Evolutionary conservation across 805 yeast species (phyloP).

Genomic region (Metahyphopichia silvanorum): DNA sequence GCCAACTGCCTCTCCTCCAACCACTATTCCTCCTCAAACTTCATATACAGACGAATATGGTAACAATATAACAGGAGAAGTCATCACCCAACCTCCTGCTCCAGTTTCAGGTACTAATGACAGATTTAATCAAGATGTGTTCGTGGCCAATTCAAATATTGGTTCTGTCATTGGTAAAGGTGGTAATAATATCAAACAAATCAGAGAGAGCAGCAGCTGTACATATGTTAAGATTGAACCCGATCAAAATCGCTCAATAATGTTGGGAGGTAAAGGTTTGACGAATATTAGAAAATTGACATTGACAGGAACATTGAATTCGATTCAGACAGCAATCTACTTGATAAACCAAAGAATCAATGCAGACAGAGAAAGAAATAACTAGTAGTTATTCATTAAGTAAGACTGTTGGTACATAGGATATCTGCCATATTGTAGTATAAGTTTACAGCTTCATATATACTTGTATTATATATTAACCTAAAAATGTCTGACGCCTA

Average conservation of each 20-base stretch:
- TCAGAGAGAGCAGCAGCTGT: constrained; percentile 68
- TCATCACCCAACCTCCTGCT: constrained; percentile 37
- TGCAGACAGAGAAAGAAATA: constrained; percentile 55
- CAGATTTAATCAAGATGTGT: constrained; percentile 64
- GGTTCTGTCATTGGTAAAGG: constrained; percentile 87
- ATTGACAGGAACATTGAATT: constrained; percentile 61
- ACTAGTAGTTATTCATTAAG: too few relatives aligned
- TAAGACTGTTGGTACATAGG: constrained; percentile 2
- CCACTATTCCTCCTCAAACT: constrained; percentile 27
- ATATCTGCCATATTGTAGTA: not conserved
- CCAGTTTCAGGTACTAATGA: constrained; percentile 36
- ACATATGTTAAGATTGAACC: constrained; percentile 71
- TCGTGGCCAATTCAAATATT: constrained; percentile 72
- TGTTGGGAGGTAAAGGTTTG: constrained; percentile 43
- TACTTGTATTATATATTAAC: too few relatives aligned
- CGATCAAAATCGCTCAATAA: constrained; percentile 48
- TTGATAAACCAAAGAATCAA: constrained; percentile 71
- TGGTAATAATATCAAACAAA: constrained; percentile 76
- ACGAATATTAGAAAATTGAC: constrained; percentile 55
- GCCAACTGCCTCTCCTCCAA: constrained; percentile 12
- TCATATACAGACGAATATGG: constrained; percentile 44
- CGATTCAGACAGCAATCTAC: constrained; percentile 70
- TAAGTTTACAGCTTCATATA: too few relatives aligned
- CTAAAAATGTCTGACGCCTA: constrained; percentile 38
- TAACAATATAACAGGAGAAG: constrained; percentile 41